phyloP scores from a whole-genome alignment of 495 filamentous ascomycete species.

The Hypomontagnella submonticulosa region DNA sequence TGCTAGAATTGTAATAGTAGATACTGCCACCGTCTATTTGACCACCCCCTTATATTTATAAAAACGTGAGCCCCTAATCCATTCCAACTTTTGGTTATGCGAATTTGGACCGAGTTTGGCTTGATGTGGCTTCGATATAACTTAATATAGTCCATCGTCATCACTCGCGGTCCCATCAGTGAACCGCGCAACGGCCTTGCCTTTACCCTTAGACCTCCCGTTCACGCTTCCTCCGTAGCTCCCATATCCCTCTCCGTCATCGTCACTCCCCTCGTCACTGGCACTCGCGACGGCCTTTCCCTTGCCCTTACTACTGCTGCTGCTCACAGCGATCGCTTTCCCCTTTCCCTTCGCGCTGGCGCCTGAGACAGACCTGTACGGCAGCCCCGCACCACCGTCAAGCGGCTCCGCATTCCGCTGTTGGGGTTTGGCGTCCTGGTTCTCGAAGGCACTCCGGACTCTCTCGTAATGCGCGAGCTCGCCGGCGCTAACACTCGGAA shows the following conservation, averaged over 20 bases:
- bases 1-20: slow-evolving; percentile 16
- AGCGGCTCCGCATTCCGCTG: too few relatives aligned
- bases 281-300: slow-evolving; percentile 54
- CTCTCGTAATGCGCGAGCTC: slow-evolving; percentile 92
- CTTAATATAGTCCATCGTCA: slow-evolving; percentile 48
- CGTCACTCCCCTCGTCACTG: slow-evolving; percentile 60
- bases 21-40: slow-evolving; percentile 18
- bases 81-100: slow-evolving; percentile 5
- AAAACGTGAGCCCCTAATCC: slow-evolving; percentile 4
- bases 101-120: not conserved
- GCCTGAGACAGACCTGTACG: slow-evolving; percentile 36
- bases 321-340: slow-evolving; percentile 52
- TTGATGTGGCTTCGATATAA: not conserved
- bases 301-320: slow-evolving; percentile 52
- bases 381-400: too few relatives aligned
- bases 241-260: slow-evolving; percentile 20
- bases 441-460: slow-evolving; percentile 85
- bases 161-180: slow-evolving; percentile 50
- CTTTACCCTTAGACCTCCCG: slow-evolving; percentile 59
- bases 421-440: slow-evolving; percentile 37
- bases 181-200: slow-evolving; percentile 56
- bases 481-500: slow-evolving; percentile 92
- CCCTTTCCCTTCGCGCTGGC: slow-evolving; percentile 65
- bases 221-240: slow-evolving; percentile 42
- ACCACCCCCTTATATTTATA: not conserved